Base-by-base conservation (phyloP, 176 grass and related monocot genomes). In the Zoysia japonica region DNA sequence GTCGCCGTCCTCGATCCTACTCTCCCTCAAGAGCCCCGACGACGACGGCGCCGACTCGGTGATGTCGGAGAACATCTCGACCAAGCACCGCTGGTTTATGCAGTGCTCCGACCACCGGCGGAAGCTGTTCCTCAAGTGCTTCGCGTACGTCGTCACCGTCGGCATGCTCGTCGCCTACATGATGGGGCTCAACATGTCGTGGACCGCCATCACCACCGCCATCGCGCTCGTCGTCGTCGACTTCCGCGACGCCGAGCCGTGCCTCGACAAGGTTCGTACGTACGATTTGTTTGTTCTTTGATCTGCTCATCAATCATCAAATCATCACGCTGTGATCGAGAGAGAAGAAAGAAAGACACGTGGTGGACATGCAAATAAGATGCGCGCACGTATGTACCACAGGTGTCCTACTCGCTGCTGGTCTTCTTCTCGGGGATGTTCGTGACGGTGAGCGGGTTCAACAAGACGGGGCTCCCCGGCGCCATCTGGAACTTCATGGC, bases 361-460 rank as follows among this genome's bases (percentile, higher is more conserved):
- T 69, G 76, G 42, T 48, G 42, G 17, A 1, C 61, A 67, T 74
- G 69, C 61, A 10, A 15, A 35, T 49, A 46, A 48, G 12, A 64
- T 47, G 14, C 1, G 11, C 28, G 71, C 7, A 56, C 17, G 36
- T 43, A 11, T 41, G 2, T 48, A 8, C 2, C 7, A 46, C 74
- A 96, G 93, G 93, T 98, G 43, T 98, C 95, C 41, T 98, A 98
- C 80, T 98, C 95, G 35, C 70, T 98, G 70, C 82, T 98, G 61
- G 87, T 94, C 68, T 98, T 98, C 81, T 98, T 98, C 79, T 94
- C 89, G 8, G 95, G 95, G 11, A 98, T 98, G 95, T 98, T 98
- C 90, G 91, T 98, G 55, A 98, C 95, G 16, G 92, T 98, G 39
- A 91, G 91, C 46, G 95, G 95, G 0, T 98, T 98, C 87, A 98